A percentile compares a stretch with the other conserved stretches of the same genome.
Conservation (phyloP, 2,329 filamentous ascomycete species). For the Arthroderma sp. region DNA sequence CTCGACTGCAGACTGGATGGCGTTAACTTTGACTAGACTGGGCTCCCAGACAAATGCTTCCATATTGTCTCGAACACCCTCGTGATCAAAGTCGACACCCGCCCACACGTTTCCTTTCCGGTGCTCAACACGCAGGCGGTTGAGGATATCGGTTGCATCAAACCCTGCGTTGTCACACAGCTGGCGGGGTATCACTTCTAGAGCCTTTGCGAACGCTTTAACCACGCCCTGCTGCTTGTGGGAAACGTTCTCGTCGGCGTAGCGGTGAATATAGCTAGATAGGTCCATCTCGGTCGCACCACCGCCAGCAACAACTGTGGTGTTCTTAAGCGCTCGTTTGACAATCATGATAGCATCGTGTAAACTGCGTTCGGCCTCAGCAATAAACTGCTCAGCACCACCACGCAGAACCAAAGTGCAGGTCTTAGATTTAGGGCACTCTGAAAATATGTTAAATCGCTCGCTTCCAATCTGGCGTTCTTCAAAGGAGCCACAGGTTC, state of each 20-base stretch:
- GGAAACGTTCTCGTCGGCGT: conserved; percentile 80
- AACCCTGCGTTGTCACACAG: conserved; percentile 98
- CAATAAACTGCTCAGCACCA: conserved; percentile 97
- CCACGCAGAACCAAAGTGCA: conserved; percentile 92
- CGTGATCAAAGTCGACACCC: conserved; percentile 85
- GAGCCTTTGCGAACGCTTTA: conserved; percentile 92
- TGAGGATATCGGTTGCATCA: conserved; percentile 94
- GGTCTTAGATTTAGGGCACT: conserved; percentile 88
- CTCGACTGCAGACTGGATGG: conserved; percentile 89
- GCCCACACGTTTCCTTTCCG: conserved; percentile 87
- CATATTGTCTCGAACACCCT: conserved; percentile 90
- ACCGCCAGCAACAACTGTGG: conserved; percentile 85
- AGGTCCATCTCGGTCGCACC: conserved; percentile 95
- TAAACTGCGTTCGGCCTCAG: conserved; percentile 91
- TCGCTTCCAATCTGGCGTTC: conserved; percentile 96
- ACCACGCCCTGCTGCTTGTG: conserved; percentile 96
- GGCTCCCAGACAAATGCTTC: conserved; percentile 96
- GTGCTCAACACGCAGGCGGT: conserved; percentile 91
- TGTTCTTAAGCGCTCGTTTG: conserved; percentile 92
- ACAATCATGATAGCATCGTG: conserved; percentile 99
- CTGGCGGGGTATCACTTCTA: conserved; percentile 92
- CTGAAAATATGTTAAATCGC: conserved; percentile 96
- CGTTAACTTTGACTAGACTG: conserved; percentile 89
- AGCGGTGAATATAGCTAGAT: conserved; percentile 82
- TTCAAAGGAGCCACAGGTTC: conserved; percentile 80